Conservation (phyloP, 192 early-diverging fungal genomes). For the Coemansia sp. region DNA sequence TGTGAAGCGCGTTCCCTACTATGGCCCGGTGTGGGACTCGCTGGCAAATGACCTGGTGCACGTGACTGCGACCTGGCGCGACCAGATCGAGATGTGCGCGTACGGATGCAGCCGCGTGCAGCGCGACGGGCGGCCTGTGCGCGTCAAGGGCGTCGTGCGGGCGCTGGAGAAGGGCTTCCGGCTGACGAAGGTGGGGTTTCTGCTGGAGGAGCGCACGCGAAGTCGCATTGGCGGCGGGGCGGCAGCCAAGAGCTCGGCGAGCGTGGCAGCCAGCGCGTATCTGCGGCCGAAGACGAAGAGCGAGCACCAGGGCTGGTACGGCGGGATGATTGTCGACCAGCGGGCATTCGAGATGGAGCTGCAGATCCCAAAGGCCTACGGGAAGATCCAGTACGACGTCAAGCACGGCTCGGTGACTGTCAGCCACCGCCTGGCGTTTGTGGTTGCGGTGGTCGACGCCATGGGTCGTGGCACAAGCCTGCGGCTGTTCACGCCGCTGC, state of each 20-base stretch:
- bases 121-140: conserved; percentile 40
- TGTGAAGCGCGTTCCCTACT: conserved; percentile 50
- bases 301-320: conserved; percentile 29
- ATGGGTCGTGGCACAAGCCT: conserved; percentile 47
- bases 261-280: conserved; percentile 34
- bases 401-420: conserved; percentile 52
- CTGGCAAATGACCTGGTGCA: conserved; percentile 47
- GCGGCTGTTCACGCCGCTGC: conserved; percentile 51
- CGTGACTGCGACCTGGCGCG: conserved; percentile 48
- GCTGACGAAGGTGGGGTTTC: conserved; percentile 44
- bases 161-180: conserved; percentile 50
- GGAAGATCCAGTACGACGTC: conserved; percentile 53
- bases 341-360: conserved; percentile 52
- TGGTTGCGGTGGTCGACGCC: conserved; percentile 47
- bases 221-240: conserved; percentile 12
- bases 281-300: conserved; percentile 23
- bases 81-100: conserved; percentile 52
- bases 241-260: conserved; percentile 24
- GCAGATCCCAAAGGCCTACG: conserved; percentile 48
- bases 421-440: conserved; percentile 52
- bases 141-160: conserved; percentile 42
- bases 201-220: conserved; percentile 55
- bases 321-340: conserved; percentile 43
- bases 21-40: conserved; percentile 47
- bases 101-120: conserved; percentile 54